Conservation (phyloP, 2,329 filamentous ascomycete species). For the Exophiala dermatitidis region DNA sequence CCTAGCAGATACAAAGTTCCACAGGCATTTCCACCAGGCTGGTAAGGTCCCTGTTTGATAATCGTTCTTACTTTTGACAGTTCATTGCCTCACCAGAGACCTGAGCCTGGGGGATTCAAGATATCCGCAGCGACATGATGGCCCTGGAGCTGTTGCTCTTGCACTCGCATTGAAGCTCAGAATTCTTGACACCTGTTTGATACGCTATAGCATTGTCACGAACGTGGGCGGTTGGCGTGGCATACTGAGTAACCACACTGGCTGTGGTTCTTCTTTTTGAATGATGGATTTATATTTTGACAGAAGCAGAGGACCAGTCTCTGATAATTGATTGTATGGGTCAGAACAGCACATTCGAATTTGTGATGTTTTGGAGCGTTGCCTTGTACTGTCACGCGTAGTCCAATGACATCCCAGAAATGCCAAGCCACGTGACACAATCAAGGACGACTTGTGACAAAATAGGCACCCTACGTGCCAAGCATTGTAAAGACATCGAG, state of each 20-base stretch:
- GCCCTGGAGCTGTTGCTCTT: not conserved
- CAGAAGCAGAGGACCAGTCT: no score
- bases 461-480: no score
- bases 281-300: no score
- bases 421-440: slow-evolving; percentile 10
- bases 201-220: no score
- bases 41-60: not conserved
- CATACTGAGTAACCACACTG: no score
- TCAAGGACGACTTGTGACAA: not conserved
- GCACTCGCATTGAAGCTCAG: no score
- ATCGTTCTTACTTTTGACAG: not conserved
- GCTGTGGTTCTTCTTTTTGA: no score
- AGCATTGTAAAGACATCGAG: no score
- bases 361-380: not conserved
- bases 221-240: no score
- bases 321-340: not conserved
- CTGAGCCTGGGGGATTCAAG: not conserved
- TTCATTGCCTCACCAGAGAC: not conserved
- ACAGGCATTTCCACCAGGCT: not conserved
- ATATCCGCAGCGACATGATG: not conserved
- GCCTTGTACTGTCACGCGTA: not conserved
- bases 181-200: no score
- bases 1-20: not conserved
- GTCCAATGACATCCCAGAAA: not conserved
- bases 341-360: not conserved